A percentile compares a stretch with the other conserved stretches of the same genome.
phyloP scores from a whole-genome alignment of 2,329 filamentous ascomycete genomes.

The Ophiostoma tasmaniense region DNA sequence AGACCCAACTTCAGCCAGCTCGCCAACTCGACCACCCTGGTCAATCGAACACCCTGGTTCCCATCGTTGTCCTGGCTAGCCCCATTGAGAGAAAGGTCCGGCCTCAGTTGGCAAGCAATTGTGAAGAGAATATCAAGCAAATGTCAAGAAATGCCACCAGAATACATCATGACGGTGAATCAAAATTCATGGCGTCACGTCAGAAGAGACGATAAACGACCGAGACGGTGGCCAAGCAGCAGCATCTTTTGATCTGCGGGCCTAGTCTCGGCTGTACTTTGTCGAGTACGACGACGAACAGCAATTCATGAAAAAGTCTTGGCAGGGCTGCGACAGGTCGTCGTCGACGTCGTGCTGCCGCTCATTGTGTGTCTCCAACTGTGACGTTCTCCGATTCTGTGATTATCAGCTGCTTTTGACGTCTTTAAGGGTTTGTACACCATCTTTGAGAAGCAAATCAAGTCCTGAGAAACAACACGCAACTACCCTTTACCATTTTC shows the following conservation, averaged over 20 bases:
- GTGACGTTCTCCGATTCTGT: neutral
- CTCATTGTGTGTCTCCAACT: neutral
- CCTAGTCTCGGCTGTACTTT: neutral
- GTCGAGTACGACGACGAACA: neutral
- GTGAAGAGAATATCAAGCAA: neutral
- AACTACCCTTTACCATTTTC: no score
- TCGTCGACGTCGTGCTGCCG: neutral
- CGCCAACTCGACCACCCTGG: neutral
- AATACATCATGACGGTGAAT: neutral
- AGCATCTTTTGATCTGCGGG: neutral
- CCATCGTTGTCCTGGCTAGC: neutral
- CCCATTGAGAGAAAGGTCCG: neutral
- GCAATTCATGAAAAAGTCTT: neutral
- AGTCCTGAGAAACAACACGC: no score
- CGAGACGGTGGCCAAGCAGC: neutral
- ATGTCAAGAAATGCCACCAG: neutral
- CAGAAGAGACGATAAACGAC: neutral
- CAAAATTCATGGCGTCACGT: neutral
- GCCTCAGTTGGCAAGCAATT: neutral
- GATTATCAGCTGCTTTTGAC: neutral
- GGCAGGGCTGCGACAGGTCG: neutral
- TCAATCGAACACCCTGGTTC: neutral
- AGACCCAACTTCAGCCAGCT: neutral
- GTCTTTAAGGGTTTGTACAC: no score
- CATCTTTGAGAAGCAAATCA: neutral